Evolutionary conservation across 179 eudicot species (phyloP), one percentile per base, ranked within the genome.

Genomic region (Silene noctiflora): DNA sequence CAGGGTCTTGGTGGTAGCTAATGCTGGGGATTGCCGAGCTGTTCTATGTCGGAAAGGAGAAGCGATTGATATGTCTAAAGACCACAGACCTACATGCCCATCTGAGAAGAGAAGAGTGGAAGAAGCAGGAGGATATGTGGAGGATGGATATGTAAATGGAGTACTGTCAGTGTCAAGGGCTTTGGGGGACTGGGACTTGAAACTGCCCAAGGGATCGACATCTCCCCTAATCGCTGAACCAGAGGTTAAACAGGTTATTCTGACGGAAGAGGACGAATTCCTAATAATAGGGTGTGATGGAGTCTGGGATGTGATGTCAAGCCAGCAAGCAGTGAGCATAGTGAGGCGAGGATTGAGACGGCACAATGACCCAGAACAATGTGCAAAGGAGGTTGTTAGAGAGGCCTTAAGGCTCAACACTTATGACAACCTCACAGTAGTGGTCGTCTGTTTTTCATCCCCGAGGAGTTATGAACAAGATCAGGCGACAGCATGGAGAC

Each of bases 131-230:
- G 96, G 88, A 22, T 88, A 81, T 64, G 76, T 92, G 12, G 97
- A 92, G 16, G 91, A 88, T n/a, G 94, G 90, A 1, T 92, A 92
- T 73, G 89, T 92, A 8, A 92, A 92, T 58, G 97, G 97, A 17
- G 91, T 89, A 29, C 69, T 92, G 7, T 92, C 97, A 0, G 90
- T 92, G 9, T 84, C 96, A 3, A 77, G 97, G 61, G 93, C 96
- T n/a, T 73, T 92, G 27, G 96, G 97, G 6, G 97, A 92, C 78
- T 92, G 97, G 97, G 92, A 91, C 81, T 80, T 92, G 90, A 92
- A 91, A 81, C 80, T 88, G 3, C 90, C 93, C 24, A 79, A 80
- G 44, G 89, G 90, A 63, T 84, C 89, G 3, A 33, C 89, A 19
- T 92, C 97, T 0, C 92, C 96, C 76, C 88, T 92, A 53, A 91